Conservation (phyloP, 2,329 filamentous ascomycete genomes). For the Alternaria conjuncta region DNA sequence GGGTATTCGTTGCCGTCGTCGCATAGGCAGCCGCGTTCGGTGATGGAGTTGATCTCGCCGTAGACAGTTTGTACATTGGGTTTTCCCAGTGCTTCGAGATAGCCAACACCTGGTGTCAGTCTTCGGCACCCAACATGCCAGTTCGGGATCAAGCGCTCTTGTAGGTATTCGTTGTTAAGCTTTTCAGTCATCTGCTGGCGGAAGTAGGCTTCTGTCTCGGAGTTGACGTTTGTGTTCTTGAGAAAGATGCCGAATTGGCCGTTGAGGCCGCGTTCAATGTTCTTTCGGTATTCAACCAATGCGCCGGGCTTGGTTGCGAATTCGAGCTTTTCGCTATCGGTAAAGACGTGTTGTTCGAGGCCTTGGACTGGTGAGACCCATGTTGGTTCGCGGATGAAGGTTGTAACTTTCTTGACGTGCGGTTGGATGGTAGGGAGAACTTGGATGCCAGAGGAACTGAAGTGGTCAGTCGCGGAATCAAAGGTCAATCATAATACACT, state of each 20-base stretch:
- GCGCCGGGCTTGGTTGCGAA: slow-evolving; percentile 52
- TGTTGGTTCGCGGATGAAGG: slow-evolving; percentile 59
- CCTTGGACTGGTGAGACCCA: slow-evolving; percentile 58
- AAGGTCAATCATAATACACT: neutral
- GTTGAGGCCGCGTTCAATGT: slow-evolving; percentile 56
- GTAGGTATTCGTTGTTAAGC: slow-evolving; percentile 35
- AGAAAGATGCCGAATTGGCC: slow-evolving; percentile 57
- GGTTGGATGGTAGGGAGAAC: slow-evolving; percentile 58
- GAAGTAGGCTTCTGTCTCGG: slow-evolving; percentile 52
- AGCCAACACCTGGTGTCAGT: slow-evolving; percentile 54
- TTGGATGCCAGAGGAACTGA: slow-evolving; percentile 62
- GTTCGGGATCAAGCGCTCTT: slow-evolving; percentile 43
- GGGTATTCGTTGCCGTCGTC: slow-evolving; percentile 44
- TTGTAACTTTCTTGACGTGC: slow-evolving; percentile 53
- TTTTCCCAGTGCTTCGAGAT: slow-evolving; percentile 52
- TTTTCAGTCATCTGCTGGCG: slow-evolving; percentile 56
- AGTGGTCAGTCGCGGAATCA: neutral
- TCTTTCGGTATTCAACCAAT: slow-evolving; percentile 53
- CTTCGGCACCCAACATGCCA: slow-evolving; percentile 51
- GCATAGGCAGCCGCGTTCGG: slow-evolving; percentile 48
- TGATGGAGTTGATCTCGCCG: slow-evolving; percentile 44
- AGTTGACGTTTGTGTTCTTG: slow-evolving; percentile 50
- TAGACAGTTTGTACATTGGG: slow-evolving; percentile 53
- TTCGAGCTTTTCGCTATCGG: slow-evolving; percentile 49
- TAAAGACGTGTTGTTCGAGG: slow-evolving; percentile 54